These are phyloP conservation scores for Xanthoconium stramineum DNA, from an alignment of 768 basidiomycete genomes.

Conservation along the genomic window DNA sequence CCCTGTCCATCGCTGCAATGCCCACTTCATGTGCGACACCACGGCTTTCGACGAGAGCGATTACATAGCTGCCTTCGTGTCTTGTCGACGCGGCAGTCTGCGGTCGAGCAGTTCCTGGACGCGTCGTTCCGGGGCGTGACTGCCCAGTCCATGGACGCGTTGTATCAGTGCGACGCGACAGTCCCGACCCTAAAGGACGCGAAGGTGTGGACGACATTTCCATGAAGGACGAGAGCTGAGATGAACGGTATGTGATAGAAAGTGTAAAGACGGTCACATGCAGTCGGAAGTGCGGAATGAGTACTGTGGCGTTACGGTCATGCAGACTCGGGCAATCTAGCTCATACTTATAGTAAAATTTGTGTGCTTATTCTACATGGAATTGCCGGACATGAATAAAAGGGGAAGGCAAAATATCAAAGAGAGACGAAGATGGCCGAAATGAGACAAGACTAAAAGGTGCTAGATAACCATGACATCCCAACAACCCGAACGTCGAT, in stretches of 20 bases:
- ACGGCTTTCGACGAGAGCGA: conserved; percentile 73
- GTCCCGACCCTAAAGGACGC: conserved; percentile 11
- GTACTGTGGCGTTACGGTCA: too few species aligned
- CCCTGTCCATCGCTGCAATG: conserved; percentile 79
- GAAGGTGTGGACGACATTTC: conserved; percentile 14
- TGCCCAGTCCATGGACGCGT: conserved; percentile 53
- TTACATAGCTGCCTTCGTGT: conserved; percentile 58
- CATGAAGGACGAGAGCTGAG: not conserved
- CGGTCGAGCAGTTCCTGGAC: conserved; percentile 47
- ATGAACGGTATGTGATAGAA: too few species aligned
- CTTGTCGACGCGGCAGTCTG: conserved; percentile 59
- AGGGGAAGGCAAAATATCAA: conserved; percentile 1
- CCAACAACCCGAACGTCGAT: conserved; percentile 1
- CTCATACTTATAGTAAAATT: conserved; percentile 1
- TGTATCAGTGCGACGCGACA: conserved; percentile 12
- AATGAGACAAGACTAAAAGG: conserved; percentile 18
- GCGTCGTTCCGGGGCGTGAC: conserved; percentile 48
- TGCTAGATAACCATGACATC: conserved; percentile 20
- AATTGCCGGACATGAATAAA: conserved; percentile 27
- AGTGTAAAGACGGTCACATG: too few species aligned
- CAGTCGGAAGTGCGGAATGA: too few species aligned
- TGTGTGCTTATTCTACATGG: conserved; percentile 35
- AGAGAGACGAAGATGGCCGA: conserved; percentile 8
- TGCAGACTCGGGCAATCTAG: not conserved
- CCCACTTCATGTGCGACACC: conserved; percentile 83